Evolutionary conservation across 2,329 filamentous ascomycete species (phyloP).

Genomic region (Chaetomium globosum): DNA sequence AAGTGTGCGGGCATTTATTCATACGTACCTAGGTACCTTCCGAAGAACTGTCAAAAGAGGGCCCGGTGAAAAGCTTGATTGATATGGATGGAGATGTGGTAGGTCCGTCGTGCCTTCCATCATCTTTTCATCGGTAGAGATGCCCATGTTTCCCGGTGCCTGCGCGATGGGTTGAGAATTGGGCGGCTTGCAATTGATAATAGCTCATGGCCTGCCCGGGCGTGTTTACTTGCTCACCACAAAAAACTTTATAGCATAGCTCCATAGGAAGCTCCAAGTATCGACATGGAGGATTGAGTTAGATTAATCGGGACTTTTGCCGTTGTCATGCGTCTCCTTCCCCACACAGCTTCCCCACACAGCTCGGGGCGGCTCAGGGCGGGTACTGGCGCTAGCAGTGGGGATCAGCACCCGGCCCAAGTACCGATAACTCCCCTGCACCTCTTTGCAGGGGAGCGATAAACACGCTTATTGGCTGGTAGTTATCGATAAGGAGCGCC

Average conservation of each 20-base stretch:
- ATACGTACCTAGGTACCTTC: neutral
- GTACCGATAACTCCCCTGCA: conserved; percentile 30
- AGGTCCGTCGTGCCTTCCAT: neutral
- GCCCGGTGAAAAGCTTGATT: neutral
- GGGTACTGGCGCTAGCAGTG: conserved; percentile 6
- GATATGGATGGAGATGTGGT: neutral
- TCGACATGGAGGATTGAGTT: neutral
- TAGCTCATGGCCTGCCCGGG: neutral
- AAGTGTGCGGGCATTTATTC: neutral
- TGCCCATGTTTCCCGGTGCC: neutral
- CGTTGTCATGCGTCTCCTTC: neutral
- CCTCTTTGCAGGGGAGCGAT: neutral
- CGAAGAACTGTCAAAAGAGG: too few relatives aligned
- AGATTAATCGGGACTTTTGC: conserved; percentile 11
- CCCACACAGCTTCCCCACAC: neutral
- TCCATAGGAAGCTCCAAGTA: neutral
- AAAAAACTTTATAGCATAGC: neutral
- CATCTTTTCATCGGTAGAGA: neutral
- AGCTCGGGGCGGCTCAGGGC: neutral
- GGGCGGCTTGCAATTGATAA: conserved; percentile 15
- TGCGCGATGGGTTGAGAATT: neutral
- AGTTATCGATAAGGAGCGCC: neutral
- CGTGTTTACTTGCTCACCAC: neutral
- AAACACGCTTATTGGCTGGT: neutral
- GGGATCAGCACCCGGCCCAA: conserved; percentile 24